Base-by-base conservation (phyloP, 176 grass and related monocot genomes). In the Carex parvula region DNA sequence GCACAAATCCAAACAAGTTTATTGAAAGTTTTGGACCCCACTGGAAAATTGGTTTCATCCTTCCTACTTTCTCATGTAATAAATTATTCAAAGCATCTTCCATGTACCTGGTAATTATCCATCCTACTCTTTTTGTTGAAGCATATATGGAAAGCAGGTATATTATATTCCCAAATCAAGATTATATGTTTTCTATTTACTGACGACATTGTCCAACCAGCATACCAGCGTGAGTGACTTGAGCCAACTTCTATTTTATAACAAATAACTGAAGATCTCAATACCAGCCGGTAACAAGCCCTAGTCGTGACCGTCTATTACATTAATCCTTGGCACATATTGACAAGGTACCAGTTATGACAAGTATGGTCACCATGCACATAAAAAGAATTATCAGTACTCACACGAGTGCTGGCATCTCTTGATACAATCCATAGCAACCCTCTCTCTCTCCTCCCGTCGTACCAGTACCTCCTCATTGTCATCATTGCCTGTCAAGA, bases 331-430 rank as follows among this genome's bases (percentile, higher is more conserved):
- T 41, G 17, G 32, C 6, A 70, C 66, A 54, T 78, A 78, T 14
- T 57, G 39, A 2, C n/a, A 50, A 73, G 70, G 20, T 50, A 42
- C 48, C 24, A 30, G 24, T 62, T 21, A 26, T 62, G 21, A 26
- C 50, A 78, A 78, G 73, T 78, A 78, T 78, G 26, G 15, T 57
- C 18, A 57, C 8, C 24, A 57, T 35, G 73, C 73, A 77, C 50
- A 18, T 24, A 30, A 77, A 22, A 77, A 77, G 73, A 78, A 78
- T 55, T 53, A 33, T 60, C 14, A 64, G 60, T 66, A 95, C 96
- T n/a, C 86, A 99, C 96, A 95, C 50, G 93, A 95, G 79, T 87
- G 93, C 57, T 93, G 96, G 85, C 93, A 99, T 89, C 91, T 95
- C 13, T 88, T 64, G 57, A 99, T 89, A 80, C 80, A 90, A 90